Evolutionary conservation across 2,329 filamentous ascomycete genomes (phyloP), one percentile per base, ranked within the genome.

Genomic region (Aspergillus sp.): DNA sequence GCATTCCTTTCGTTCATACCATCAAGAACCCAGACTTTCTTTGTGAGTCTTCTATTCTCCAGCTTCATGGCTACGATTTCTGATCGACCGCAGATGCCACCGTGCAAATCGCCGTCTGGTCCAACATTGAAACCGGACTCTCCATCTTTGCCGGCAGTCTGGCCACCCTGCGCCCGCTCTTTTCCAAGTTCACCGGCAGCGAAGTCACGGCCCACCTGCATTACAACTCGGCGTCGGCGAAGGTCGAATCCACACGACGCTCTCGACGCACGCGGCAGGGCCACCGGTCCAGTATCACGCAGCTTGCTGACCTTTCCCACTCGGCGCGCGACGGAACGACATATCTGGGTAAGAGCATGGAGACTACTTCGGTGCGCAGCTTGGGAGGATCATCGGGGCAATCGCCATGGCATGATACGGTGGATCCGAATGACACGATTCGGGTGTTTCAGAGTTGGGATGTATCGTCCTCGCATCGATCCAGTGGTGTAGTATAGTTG

Each of bases 81-180:
- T 23, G 21, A 23, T 6, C 21, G 21, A 23, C 21, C 6, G 21
- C 21, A 61, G 59, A 59, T 32, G 47, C 49, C 21, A 59, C 52
- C 10, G 50, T 44, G 11, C 36, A 58, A 21, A 61, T 64, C 14
- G 56, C 58, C 11, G 57, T 64, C 47, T 63, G 58, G 56, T 61
- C 60, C 17, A 56, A 49, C 29, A 52, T 64, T 38, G 62, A 64
- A 50, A 61, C 54, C 20, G 62, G 60, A 4, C 55, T 63, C 1
- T 57, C 55, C 6, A 63, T 64, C 42, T 54, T 54, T 38, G 60
- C 61, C 17, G 57, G 60, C 31, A 61, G 56, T 23, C 49, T 64
- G 14, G 54, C 55, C 1, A 62, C 60, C 4, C 46, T 59, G 10
- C 59, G 62, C 1, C 62, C 60, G 3, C 52, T 64, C 6, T 49